Conservation (phyloP, 768 basidiomycete genomes). For the Boletus bicolor region DNA sequence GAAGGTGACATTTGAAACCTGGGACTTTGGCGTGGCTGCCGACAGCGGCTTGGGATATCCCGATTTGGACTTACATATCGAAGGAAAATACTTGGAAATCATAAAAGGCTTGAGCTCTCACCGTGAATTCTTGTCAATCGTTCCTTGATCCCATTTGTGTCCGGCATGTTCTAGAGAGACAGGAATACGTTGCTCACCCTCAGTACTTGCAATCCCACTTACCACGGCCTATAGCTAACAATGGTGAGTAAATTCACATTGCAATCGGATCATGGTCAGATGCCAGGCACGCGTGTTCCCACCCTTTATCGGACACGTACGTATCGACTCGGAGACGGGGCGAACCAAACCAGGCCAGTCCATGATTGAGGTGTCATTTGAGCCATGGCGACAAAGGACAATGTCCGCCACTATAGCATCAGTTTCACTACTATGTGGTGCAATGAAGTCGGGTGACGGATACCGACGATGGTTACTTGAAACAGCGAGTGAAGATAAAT, state of each 20-base stretch:
- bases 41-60: not conserved
- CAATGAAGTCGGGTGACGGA: conserved; percentile 10
- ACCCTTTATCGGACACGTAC: not conserved
- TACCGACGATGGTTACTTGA: not conserved
- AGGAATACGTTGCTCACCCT: not conserved
- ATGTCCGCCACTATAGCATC: not conserved
- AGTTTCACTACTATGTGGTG: not conserved
- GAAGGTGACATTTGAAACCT: not conserved
- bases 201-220: not conserved
- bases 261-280: not conserved
- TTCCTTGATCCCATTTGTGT: not conserved
- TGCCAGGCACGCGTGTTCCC: not conserved
- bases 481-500: not conserved
- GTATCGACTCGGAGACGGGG: conserved; percentile 6
- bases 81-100: not conserved
- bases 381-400: not conserved
- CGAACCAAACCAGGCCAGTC: conserved; percentile 6
- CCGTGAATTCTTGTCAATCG: not conserved
- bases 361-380: not conserved
- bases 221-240: not conserved
- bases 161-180: not conserved
- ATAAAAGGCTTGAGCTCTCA: not conserved
- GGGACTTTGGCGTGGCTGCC: not conserved
- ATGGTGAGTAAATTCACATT: not conserved
- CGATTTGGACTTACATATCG: not conserved